A percentile compares a stretch with the other conserved stretches of the same genome.
These are phyloP conservation scores for Cryptococcus sp. DNA, from an alignment of 1,284 basidiomycete genomes.

Conservation along the genomic window DNA sequence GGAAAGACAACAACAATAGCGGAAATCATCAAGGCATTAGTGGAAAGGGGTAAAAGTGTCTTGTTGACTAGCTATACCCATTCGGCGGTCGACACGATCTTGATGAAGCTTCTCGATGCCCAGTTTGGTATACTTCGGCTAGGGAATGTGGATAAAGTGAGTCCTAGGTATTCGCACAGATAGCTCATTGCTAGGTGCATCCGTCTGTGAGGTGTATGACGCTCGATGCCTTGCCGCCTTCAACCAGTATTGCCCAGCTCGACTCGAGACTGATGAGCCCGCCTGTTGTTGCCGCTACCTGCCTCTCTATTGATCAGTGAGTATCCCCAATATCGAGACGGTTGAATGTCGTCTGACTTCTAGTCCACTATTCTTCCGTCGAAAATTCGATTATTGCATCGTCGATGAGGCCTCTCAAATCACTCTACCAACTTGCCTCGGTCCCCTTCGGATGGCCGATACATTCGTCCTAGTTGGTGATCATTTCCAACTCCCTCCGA, in stretches of 20 bases:
- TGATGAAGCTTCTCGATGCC: constrained; percentile 68
- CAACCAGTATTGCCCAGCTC: constrained; percentile 67
- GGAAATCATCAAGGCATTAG: constrained; percentile 75
- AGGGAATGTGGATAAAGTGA: constrained; percentile 86
- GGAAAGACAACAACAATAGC: constrained; percentile 96
- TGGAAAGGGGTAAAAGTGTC: constrained; percentile 76
- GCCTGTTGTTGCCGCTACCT: constrained; percentile 92
- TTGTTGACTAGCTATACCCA: constrained; percentile 91
- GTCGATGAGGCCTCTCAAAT: constrained; percentile 98
- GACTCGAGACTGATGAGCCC: constrained; percentile 77
- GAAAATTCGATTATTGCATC: constrained; percentile 94
- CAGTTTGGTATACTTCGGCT: constrained; percentile 75
- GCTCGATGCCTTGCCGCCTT: constrained; percentile 55
- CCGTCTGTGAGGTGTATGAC: constrained; percentile 69
- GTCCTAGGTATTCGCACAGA: constrained; percentile 22
- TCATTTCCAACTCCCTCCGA: constrained; percentile 91
- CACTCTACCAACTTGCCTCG: constrained; percentile 89
- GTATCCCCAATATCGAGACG: constrained; percentile 42
- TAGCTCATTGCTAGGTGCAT: constrained; percentile 58
- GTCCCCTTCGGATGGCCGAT: constrained; percentile 83
- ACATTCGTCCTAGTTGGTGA: constrained; percentile 94
- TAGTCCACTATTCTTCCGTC: constrained; percentile 76
- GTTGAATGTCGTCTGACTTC: constrained; percentile 1
- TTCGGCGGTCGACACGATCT: constrained; percentile 93
- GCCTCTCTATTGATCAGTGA: constrained; percentile 86